Conservation (phyloP, 345 rosid species). For the Linum lewisii region DNA sequence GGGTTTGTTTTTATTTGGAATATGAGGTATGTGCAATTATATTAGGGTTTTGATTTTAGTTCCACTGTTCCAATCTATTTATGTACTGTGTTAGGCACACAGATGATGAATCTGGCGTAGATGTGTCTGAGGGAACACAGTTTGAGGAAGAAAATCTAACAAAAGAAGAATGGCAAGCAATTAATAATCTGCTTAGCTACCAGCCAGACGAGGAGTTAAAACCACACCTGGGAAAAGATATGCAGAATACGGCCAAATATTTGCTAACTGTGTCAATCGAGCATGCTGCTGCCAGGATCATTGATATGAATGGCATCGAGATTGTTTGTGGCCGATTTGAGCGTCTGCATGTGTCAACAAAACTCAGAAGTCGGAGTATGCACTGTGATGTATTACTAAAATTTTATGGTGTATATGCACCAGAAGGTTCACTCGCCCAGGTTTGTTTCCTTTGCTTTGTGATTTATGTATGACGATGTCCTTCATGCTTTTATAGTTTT, state of each 20-base stretch:
- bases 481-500: neutral
- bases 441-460: constrained; percentile 37
- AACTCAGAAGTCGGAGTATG: constrained; percentile 63
- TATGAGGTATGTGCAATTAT: neutral
- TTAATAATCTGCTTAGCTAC: constrained; percentile 79
- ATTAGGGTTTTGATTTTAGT: neutral
- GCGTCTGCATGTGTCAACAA: constrained; percentile 74
- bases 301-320: constrained; percentile 57
- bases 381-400: constrained; percentile 67
- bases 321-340: constrained; percentile 89
- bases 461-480: neutral
- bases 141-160: constrained; percentile 59
- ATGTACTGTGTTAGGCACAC: constrained; percentile 42
- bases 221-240: constrained; percentile 62
- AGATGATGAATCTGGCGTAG: constrained; percentile 38
- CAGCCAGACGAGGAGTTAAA: constrained; percentile 72
- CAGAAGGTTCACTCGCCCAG: constrained; percentile 98
- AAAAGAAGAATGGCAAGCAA: constrained; percentile 94
- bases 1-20: neutral
- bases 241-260: constrained; percentile 71
- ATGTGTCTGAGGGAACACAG: constrained; percentile 37
- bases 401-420: constrained; percentile 90
- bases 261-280: constrained; percentile 68
- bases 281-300: constrained; percentile 80
- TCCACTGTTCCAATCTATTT: constrained; percentile 11